Evolutionary conservation across 2,329 filamentous ascomycete genomes (phyloP).

Genomic region (Fusarium sublunatum): DNA sequence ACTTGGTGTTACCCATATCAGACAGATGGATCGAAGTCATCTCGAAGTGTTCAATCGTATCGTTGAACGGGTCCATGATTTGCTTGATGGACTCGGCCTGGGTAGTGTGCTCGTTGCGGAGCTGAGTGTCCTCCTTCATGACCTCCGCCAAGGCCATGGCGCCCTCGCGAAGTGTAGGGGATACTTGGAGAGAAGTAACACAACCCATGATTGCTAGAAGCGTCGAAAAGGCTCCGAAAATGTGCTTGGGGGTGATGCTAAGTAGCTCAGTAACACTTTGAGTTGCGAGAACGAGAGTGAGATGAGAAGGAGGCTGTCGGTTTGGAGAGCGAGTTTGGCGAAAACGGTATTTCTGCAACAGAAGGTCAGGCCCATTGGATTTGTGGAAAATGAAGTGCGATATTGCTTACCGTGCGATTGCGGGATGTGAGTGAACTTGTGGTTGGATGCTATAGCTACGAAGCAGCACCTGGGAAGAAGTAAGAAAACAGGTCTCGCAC

Average conservation of each 20-base stretch:
- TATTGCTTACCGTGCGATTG: too few relatives aligned
- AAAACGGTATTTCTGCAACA: not conserved
- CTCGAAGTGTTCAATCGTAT: slow-evolving; percentile 1
- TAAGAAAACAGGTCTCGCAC: too few relatives aligned
- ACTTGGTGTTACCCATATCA: not conserved
- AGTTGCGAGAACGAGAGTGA: too few relatives aligned
- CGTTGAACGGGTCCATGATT: not conserved
- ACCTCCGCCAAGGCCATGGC: not conserved
- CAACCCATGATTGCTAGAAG: not conserved
- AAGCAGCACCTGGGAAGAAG: too few relatives aligned
- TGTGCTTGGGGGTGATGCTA: not conserved
- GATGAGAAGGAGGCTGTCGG: not conserved
- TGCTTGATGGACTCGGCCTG: not conserved
- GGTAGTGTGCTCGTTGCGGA: not conserved
- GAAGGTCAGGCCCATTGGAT: too few relatives aligned
- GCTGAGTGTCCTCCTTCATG: not conserved
- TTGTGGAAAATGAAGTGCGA: too few relatives aligned
- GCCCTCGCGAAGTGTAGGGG: not conserved
- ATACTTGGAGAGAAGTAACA: not conserved
- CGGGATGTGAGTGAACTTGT: too few relatives aligned
- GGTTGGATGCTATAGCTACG: too few relatives aligned
- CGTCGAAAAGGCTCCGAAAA: not conserved
- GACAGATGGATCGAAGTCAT: not conserved
- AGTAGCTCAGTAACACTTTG: not conserved
- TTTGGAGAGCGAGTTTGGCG: not conserved